Evolutionary conservation across 2,329 filamentous ascomycete species (phyloP), one percentile per base, ranked within the genome.

Genomic region (Lojkania enalia): DNA sequence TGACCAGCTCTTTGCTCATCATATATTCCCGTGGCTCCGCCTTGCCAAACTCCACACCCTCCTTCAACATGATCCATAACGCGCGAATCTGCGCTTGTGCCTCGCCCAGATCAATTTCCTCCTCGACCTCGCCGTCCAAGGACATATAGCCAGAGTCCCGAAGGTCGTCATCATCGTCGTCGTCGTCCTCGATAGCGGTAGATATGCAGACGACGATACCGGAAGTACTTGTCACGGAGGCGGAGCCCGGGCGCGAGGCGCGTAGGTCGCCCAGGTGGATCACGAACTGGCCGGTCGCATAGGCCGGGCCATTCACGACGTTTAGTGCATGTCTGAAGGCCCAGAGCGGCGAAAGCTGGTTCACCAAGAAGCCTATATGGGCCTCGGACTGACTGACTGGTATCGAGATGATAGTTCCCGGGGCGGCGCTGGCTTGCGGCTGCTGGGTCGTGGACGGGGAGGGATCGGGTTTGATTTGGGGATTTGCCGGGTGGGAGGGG

Each of bases 191-290:
- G 0, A 27, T 15, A 11, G 18, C 11, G 5, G 57, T 60, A 11
- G 48, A 54, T 4, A 69, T 60, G 27, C 60, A 67, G 7, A 67
- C 56, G 0, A 66, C 51, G 5, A 67, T 52, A 1, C 60, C 64
- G 0, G 64, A 62, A 20, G 35, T 32, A 3, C 18, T 25, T 3
- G 21, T 33, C 12, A 20, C 30, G 12, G 58, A 62, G 4, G 42
- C 49, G 13, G 53, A 16, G 0, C 49, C 44, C 0, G 51, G 45
- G 0, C 63, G 46, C 13, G 48, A 44, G 3, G 54, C 50, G 2
- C 59, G 53, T 27, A 69, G 25, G 18, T 64, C 62, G 18, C 62
- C 63, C 15, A 69, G 46, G 14, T 59, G 49, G n/a, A 69, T 51
- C 0, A 49, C 54, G 42, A 57, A 64, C 6, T 60, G 46, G 2